phyloP scores from a whole-genome alignment of 257 asterid species.

The Marsdenia floribunda region DNA sequence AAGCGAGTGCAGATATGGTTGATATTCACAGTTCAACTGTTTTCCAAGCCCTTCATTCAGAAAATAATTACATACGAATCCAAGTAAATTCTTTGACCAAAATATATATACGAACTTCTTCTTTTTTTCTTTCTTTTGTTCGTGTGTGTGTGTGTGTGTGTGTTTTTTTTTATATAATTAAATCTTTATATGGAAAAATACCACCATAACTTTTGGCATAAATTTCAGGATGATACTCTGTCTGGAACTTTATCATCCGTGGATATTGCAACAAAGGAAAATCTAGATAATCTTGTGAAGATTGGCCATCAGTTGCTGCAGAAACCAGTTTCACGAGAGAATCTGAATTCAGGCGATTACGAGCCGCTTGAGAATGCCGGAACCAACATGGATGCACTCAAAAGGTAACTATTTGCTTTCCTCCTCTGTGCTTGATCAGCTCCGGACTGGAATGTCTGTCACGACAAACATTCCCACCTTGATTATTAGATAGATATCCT shows the following conservation, averaged over 20 bases:
- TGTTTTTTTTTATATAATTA: too few species aligned
- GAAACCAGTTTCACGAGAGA: conserved; percentile 39
- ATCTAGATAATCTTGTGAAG: conserved; percentile 39
- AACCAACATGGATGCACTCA: conserved; percentile 48
- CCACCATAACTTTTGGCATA: neutral
- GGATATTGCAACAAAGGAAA: conserved; percentile 42
- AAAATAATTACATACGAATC: conserved; percentile 52
- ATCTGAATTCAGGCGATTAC: conserved; percentile 30
- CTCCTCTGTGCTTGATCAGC: too few species aligned
- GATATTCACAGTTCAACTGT: conserved; percentile 46
- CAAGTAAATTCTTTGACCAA: conserved; percentile 31
- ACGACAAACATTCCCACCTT: neutral
- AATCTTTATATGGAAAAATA: too few species aligned
- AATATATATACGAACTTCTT: too few species aligned
- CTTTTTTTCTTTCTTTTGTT: neutral
- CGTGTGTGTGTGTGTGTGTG: neutral
- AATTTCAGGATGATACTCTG: conserved; percentile 38
- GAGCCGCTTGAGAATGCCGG: conserved; percentile 39
- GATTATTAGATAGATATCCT: too few species aligned
- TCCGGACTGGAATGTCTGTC: too few species aligned
- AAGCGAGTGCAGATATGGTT: conserved; percentile 52
- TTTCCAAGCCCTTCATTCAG: conserved; percentile 46
- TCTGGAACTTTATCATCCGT: conserved; percentile 33
- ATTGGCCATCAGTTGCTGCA: conserved; percentile 46
- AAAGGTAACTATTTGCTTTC: conserved; percentile 19